Base-by-base conservation (phyloP, 2,329 filamentous ascomycete genomes). In the Hypoxylon sp. region DNA sequence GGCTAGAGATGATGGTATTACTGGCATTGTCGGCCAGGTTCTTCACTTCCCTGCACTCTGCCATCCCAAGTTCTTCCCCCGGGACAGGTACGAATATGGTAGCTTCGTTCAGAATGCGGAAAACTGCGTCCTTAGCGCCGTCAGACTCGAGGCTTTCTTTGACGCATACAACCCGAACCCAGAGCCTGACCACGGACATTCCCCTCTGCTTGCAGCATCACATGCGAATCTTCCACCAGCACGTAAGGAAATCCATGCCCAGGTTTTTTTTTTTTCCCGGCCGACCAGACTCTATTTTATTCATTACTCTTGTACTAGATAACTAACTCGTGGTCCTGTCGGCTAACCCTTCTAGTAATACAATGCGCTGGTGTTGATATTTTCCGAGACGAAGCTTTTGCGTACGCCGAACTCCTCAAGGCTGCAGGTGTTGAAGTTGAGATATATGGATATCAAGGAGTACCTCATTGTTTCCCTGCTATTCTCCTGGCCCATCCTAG, bases 361-460 rank as follows among this genome's bases (percentile, higher is more conserved):
- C 72, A 78, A 40, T 68, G 75, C 3, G 78, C 73, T 2, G 78
- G 78, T 5, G 69, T 71, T 16, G 79, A 80, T 58, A 64, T 74
- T 2, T 67, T 80, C n/a, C 73, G 78, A 14, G 79, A 80, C 53
- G 79, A 80, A 22, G 78, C 70, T 7, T 70, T 80, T 28, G 79
- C 78, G 1, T 79, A 78, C 48, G 78, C 76, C 4, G 78, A 80
- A 61, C 73, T 73, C 7, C 71, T 80, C 22, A 45, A 73, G 50
- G 69, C 67, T 0, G 77, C 75, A 4, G 77, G 77, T 22, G 75
- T 75, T 7, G 69, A 75, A 3, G 74, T 74, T 16, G 73, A 78
- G 46, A 51, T 78, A n/a, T 67, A 76, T 38, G 63, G 72, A 20
- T 79, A 77, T 57, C 55, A 68, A 18, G 79, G 78, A 5, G 60